Evolutionary conservation across 2,329 filamentous ascomycete genomes (phyloP).

Genomic region (Fusarium equiseti): DNA sequence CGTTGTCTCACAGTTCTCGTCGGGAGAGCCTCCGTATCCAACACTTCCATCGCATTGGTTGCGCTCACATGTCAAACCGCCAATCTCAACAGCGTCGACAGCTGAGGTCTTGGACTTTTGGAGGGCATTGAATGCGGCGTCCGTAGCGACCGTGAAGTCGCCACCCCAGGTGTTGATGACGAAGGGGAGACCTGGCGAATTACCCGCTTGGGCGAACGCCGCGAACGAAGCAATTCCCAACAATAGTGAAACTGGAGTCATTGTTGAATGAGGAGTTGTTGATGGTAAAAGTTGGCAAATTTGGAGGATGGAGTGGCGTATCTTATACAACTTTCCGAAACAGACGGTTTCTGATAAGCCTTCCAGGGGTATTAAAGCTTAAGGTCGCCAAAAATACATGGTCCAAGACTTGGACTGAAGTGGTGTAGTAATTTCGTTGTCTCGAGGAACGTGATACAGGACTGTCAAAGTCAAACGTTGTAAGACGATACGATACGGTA

Average conservation of each 20-base stretch:
- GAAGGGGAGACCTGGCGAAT: constrained; percentile 59
- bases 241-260: neutral
- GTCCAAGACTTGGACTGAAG: neutral
- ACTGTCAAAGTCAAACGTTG: constrained; percentile 21
- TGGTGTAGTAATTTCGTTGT: neutral
- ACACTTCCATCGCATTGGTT: constrained; percentile 67
- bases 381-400: neutral
- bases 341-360: constrained; percentile 17
- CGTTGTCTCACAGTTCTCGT: constrained; percentile 68
- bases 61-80: constrained; percentile 64
- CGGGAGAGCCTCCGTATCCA: constrained; percentile 66
- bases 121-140: constrained; percentile 61
- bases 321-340: constrained; percentile 28
- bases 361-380: neutral
- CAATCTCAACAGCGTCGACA: constrained; percentile 65
- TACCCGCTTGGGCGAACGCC: constrained; percentile 24
- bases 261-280: constrained; percentile 14
- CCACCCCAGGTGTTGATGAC: constrained; percentile 69
- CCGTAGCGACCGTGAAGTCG: constrained; percentile 63
- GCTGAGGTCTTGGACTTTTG: constrained; percentile 51
- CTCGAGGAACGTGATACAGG: constrained; percentile 2
- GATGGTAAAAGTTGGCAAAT: neutral
- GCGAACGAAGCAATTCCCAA: constrained; percentile 30
- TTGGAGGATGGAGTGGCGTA: constrained; percentile 23
- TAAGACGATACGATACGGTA: constrained; percentile 1